Percentiles rank a stretch among this genome's conserved stretches.
Evolutionary conservation across 768 basidiomycete species (phyloP).

Genomic region (Mycena chlorophos): DNA sequence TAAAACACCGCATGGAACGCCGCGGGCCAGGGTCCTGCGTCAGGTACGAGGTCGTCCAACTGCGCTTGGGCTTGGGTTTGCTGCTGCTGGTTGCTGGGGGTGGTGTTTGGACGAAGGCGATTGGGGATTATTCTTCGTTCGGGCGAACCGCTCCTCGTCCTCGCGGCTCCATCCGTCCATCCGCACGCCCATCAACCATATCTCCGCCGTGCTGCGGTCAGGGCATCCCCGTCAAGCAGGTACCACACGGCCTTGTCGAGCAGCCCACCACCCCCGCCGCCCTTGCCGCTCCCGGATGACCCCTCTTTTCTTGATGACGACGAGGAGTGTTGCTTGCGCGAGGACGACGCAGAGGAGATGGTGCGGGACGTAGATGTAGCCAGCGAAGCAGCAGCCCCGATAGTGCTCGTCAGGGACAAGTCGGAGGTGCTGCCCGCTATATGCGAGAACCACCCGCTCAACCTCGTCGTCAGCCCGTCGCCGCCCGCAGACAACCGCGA

Average conservation of each 20-base stretch:
- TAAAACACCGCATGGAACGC: slow-evolving; percentile 71
- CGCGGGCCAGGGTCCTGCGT: slow-evolving; percentile 47
- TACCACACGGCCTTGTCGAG: slow-evolving; percentile 56
- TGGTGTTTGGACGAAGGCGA: not conserved
- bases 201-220: slow-evolving; percentile 63
- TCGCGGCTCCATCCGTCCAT: slow-evolving; percentile 53
- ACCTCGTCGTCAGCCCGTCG: slow-evolving; percentile 1
- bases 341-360: not conserved
- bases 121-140: not conserved
- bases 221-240: slow-evolving; percentile 73
- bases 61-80: not conserved
- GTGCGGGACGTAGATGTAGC: not conserved
- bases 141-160: slow-evolving; percentile 6
- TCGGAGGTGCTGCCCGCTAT: not conserved
- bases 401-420: not conserved
- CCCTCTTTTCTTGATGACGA: not conserved
- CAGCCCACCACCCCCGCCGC: not conserved
- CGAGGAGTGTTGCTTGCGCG: not conserved
- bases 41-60: slow-evolving; percentile 1
- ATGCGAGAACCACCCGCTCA: slow-evolving; percentile 9
- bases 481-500: not conserved
- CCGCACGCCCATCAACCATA: slow-evolving; percentile 71
- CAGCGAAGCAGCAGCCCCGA: not conserved
- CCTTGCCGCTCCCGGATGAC: not conserved
- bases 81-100: not conserved